Evolutionary conservation across 2,329 filamentous ascomycete genomes (phyloP), one percentile per base, ranked within the genome.

Genomic region (Stachybotrys echinatus): DNA sequence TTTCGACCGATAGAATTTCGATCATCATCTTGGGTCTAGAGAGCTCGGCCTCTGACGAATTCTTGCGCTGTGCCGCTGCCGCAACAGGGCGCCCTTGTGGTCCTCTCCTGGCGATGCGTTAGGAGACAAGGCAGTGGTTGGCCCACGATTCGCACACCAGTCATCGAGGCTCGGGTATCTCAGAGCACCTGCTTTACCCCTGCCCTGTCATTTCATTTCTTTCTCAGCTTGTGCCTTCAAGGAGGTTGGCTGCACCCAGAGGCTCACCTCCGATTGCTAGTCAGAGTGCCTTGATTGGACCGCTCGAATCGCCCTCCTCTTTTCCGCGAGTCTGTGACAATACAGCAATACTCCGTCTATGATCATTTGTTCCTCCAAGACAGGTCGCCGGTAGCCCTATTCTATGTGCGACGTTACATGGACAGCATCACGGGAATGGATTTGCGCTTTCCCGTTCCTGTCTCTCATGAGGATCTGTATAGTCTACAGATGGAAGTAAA

Each of bases 401-500:
- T 34, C 27, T 34, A 34, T 34, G 27, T 14, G 3, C 27, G 27
- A 14, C 27, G 27, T 8, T 34, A 34, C 27, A 34, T 40, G 42
- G 40, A 31, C 19, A 47, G 18, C 12, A 50, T 38, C 31, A 22
- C 53, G 68, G 80, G 78, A 57, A 87, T 87, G 83, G 83, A 87
- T 79, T 70, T 77, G 56, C 79, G 81, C 58, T 83, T 82, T 62
- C 63, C 75, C 45, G 72, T 77, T 57, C 64, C 75, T 44, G 72
- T 77, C 57, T 74, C 75, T 59, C 79, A 81, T 63, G 83, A 86
- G 73, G 82, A 85, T 69, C 72, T 86, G 62, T 82, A 84, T 65
- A 79, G 74, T 75, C 74, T 87, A 67, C 82, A 86, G 69, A 85
- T 86, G 80, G 83, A 87, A 71, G 71, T 87, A 62, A 85, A 83